phyloP scores from a whole-genome alignment of 768 basidiomycete genomes.

The Tephrocybe sp. region DNA sequence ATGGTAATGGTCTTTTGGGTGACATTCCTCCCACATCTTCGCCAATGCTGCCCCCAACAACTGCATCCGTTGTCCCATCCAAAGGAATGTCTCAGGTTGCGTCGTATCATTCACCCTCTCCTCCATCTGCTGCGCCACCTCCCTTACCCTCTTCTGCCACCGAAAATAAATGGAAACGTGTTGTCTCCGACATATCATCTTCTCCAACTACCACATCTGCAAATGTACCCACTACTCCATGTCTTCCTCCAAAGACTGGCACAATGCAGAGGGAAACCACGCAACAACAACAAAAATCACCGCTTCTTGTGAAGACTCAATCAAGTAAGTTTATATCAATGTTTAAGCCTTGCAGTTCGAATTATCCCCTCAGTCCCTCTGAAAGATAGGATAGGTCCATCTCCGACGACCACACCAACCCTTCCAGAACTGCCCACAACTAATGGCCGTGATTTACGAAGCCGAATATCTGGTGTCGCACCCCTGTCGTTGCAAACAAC shows the following conservation, averaged over 20 bases:
- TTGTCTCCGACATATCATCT: slow-evolving; percentile 12
- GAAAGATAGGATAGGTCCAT: slow-evolving; percentile 14
- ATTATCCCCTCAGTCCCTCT: slow-evolving; percentile 8
- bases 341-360: neutral
- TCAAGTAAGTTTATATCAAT: slow-evolving; percentile 8
- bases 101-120: slow-evolving; percentile 26
- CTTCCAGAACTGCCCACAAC: neutral
- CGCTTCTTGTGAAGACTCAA: slow-evolving; percentile 7
- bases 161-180: slow-evolving; percentile 32
- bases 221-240: slow-evolving; percentile 1
- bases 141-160: slow-evolving; percentile 9
- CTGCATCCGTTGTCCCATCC: neutral
- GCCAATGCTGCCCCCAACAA: slow-evolving; percentile 15
- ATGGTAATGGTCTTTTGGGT: slow-evolving; percentile 12
- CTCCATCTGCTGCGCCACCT: slow-evolving; percentile 19
- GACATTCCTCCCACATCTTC: slow-evolving; percentile 15
- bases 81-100: slow-evolving; percentile 22
- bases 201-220: slow-evolving; percentile 2
- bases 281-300: neutral
- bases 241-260: neutral
- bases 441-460: slow-evolving; percentile 13
- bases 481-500: slow-evolving; percentile 1
- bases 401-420: neutral
- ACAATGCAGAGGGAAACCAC: neutral
- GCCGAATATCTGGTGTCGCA: slow-evolving; percentile 15